These are phyloP conservation scores for Penicillium sp. DNA, from an alignment of 2,329 filamentous ascomycete genomes.

Conservation along the genomic window DNA sequence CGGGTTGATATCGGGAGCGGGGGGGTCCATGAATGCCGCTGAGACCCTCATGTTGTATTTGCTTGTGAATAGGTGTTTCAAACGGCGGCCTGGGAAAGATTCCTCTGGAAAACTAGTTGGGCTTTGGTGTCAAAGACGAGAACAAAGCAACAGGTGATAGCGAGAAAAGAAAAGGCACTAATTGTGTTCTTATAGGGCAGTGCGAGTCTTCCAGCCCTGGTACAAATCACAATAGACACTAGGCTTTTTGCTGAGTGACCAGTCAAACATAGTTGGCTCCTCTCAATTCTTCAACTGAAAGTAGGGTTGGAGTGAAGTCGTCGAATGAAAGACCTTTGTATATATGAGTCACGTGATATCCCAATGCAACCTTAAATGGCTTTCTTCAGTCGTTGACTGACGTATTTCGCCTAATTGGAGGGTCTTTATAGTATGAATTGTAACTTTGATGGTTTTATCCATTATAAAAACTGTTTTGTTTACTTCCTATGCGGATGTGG, in stretches of 20 bases:
- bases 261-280: neutral
- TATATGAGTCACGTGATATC: slow-evolving; percentile 6
- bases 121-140: neutral
- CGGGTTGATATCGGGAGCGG: neutral
- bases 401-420: neutral
- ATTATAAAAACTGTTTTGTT: too few relatives aligned
- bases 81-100: neutral
- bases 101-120: neutral
- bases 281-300: neutral
- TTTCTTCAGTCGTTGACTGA: neutral
- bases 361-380: slow-evolving; percentile 5
- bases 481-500: neutral
- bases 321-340: slow-evolving; percentile 5
- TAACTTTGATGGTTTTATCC: neutral
- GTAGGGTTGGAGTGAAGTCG: slow-evolving; percentile 5
- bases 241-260: neutral
- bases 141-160: neutral
- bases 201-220: neutral
- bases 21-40: neutral
- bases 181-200: neutral
- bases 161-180: neutral
- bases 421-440: too few relatives aligned
- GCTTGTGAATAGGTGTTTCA: neutral
- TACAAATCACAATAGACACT: neutral
- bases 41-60: neutral